Base-by-base conservation (phyloP, 148 eudicot species). In the Vaccinium corymbosum region DNA sequence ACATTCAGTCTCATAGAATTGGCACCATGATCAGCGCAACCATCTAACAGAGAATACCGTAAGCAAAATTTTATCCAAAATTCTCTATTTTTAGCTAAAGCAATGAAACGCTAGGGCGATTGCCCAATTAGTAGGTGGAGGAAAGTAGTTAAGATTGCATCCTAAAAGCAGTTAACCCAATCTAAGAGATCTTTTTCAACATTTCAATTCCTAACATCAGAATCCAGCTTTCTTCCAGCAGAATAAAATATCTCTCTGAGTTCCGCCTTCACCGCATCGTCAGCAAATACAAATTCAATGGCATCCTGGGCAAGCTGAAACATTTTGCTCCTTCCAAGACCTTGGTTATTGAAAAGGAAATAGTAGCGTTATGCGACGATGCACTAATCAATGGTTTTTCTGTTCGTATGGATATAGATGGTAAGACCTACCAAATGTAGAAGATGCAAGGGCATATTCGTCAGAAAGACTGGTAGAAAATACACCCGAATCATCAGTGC, bases 401-500 rank as follows among this genome's bases (percentile, higher is more conserved):
- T 5, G 86, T 78, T 76, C 27, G 13, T 29, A 75, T 29, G 48
- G 29, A 78, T 46, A 68, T 22, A 10, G 62, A 13, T 52, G 52
- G n/a, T 78, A 66, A 75, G 49, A 81, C 93, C 25, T 84, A 97
- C 99, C 93, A 81, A 94, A 97, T 71, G 97, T 55, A 15, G 92
- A 84, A 64, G 99, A 86, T 52, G 97, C 99, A 79, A 92, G 90
- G 78, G 84, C 83, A 56, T 93, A 97, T 87, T 97, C 99, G 32
- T 86, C 76, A 29, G 99, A 92, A 51, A 94, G 88, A 83, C 87
- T 92, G 73, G 99, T 97, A 9, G 98, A 94, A 91, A 97, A 94
- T 59, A 94, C 95, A 19, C 99, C 97, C 4, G 88, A 9, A 90
- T 97, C 98, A 84, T 97, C 99, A 4, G 99, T 97, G 90, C 99